A percentile compares a stretch with the other conserved stretches of the same genome.
Evolutionary conservation across 148 eudicot genomes (phyloP).

Genomic region (Amaranthus hypochondriacus): DNA sequence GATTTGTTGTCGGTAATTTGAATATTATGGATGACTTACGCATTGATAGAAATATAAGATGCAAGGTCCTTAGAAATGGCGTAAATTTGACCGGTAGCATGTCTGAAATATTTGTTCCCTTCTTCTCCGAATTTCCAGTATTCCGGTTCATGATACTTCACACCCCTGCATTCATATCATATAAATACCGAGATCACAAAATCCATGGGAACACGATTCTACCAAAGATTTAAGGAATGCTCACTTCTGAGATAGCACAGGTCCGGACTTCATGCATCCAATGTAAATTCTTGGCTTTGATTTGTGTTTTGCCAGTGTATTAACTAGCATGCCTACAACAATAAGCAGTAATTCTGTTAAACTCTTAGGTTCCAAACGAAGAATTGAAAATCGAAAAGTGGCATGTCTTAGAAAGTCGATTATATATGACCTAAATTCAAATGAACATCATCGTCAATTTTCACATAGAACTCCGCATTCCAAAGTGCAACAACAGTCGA

Average conservation of each 20-base stretch:
- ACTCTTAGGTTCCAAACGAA: not conserved
- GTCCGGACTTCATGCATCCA: conserved; percentile 97
- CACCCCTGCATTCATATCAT: conserved; percentile 34
- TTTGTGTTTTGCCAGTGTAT: conserved; percentile 49
- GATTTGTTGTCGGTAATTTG: not conserved
- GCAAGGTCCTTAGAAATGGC: conserved; percentile 88
- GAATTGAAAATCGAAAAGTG: not conserved
- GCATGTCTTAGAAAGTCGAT: not conserved
- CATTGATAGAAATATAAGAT: conserved; percentile 62
- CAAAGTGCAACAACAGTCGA: conserved; percentile 59
- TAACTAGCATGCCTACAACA: conserved; percentile 50
- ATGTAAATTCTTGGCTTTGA: conserved; percentile 72
- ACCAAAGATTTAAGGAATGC: conserved; percentile 4
- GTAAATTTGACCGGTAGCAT: conserved; percentile 90
- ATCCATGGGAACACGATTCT: too few species aligned
- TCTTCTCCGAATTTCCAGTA: conserved; percentile 95
- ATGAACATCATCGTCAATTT: conserved; percentile 92
- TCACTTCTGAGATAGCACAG: conserved; percentile 76
- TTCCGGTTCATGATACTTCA: conserved; percentile 90
- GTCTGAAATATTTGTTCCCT: conserved; percentile 92
- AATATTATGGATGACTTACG: conserved; percentile 35
- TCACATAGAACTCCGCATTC: conserved; percentile 88
- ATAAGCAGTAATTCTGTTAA: conserved; percentile 2
- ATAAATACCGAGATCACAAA: not conserved
- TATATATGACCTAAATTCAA: conserved; percentile 63